These are phyloP conservation scores for Corylus heterophylla DNA, from an alignment of 306 rosid species.

Conservation along the genomic window DNA sequence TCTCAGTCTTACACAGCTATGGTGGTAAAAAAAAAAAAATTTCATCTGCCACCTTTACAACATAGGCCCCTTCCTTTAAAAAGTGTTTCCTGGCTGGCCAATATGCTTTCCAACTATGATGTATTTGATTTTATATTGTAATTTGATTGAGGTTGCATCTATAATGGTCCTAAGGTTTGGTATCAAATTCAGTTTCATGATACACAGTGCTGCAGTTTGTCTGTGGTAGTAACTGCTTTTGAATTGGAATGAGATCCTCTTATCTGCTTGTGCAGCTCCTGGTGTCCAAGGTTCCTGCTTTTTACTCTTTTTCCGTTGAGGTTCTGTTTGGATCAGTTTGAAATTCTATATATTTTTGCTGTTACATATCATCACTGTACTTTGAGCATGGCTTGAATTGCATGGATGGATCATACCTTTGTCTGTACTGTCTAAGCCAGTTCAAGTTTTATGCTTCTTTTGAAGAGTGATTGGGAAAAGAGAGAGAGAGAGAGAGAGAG, in stretches of 20 bases:
- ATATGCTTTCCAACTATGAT: conserved; percentile 11
- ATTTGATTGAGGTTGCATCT: conserved; percentile 28
- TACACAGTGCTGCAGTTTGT: conserved; percentile 23
- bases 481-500: no score
- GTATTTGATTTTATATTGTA: conserved; percentile 19
- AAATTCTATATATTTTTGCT: neutral
- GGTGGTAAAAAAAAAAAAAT: no score
- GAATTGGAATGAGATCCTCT: conserved; percentile 27
- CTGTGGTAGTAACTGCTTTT: conserved; percentile 23
- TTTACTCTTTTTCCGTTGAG: conserved; percentile 16
- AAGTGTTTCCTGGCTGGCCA: no score
- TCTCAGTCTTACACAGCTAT: no score
- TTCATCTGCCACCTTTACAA: no score
- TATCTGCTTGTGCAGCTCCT: conserved; percentile 28
- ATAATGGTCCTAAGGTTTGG: conserved; percentile 23
- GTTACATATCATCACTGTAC: neutral
- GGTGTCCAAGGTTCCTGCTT: conserved; percentile 18
- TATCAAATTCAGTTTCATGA: conserved; percentile 29
- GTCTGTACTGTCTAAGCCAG: neutral
- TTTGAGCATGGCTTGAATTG: neutral
- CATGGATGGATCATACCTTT: neutral
- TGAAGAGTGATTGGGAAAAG: neutral
- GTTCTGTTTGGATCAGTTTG: conserved; percentile 4
- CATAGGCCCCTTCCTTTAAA: no score
- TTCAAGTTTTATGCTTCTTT: conserved; percentile 4